These are phyloP conservation scores for Candida boleticola DNA, from an alignment of 805 yeast genomes.

Conservation along the genomic window DNA sequence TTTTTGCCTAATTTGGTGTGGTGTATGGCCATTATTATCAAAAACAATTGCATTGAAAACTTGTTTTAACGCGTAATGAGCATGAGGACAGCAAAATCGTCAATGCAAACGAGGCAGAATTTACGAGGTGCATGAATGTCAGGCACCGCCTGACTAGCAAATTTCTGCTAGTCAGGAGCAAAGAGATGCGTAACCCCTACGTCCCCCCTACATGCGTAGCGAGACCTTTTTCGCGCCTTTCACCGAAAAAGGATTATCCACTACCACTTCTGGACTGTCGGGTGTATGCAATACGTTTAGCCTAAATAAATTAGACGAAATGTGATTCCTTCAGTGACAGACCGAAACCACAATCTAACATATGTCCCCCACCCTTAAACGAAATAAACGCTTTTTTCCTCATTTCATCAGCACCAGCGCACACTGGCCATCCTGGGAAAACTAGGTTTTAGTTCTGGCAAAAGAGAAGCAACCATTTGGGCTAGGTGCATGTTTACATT, in stretches of 20 bases:
- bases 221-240: not conserved
- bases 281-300: no score
- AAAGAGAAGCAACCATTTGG: no score
- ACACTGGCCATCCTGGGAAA: no score
- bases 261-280: conserved; percentile 1
- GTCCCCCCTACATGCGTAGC: not conserved
- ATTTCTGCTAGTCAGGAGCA: not conserved
- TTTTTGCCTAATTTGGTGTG: conserved; percentile 2
- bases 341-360: no score
- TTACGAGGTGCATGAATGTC: conserved; percentile 3
- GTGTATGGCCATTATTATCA: no score
- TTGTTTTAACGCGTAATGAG: conserved; percentile 2
- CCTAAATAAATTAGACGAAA: conserved; percentile 1
- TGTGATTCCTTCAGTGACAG: no score
- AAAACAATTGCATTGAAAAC: not conserved
- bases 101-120: conserved; percentile 1
- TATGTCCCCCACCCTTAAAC: no score
- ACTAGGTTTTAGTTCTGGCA: no score
- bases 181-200: not conserved
- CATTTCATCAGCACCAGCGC: no score
- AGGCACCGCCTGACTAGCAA: conserved; percentile 1
- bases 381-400: no score
- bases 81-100: not conserved
- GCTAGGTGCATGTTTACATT: no score
- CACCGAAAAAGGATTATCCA: conserved; percentile 1